phyloP scores from a whole-genome alignment of 2,329 filamentous ascomycete species.

The Calonectria fujianensis region DNA sequence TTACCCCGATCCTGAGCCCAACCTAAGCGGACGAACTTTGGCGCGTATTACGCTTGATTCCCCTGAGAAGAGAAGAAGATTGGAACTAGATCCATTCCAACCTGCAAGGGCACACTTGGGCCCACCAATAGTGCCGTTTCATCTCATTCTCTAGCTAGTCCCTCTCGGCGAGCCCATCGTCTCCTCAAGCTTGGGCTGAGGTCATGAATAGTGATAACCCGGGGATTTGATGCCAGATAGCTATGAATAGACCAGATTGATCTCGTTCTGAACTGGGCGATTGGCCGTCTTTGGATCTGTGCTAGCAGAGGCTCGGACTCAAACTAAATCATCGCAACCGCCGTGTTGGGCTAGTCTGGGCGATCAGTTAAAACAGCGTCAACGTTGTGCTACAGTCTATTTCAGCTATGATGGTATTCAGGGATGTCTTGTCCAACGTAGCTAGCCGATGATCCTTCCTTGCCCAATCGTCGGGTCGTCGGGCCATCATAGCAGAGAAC shows the following conservation, averaged over 20 bases:
- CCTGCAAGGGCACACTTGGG: not conserved
- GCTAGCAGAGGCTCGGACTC: not conserved
- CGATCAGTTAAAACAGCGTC: slow-evolving; percentile 19
- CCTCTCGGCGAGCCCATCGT: not conserved
- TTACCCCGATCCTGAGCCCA: slow-evolving; percentile 1
- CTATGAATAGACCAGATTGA: too few relatives aligned
- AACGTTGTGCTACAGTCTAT: slow-evolving; percentile 14
- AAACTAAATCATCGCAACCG: not conserved
- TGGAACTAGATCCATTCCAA: slow-evolving; percentile 12
- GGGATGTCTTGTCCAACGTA: not conserved
- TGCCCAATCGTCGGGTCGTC: slow-evolving; percentile 3
- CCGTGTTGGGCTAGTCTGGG: not conserved
- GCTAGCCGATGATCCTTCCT: slow-evolving; percentile 12
- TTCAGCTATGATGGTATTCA: slow-evolving; percentile 17
- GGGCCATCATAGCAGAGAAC: slow-evolving; percentile 15
- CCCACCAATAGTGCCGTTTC: slow-evolving; percentile 16
- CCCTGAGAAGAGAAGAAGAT: not conserved
- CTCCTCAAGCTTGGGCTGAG: not conserved
- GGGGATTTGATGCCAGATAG: not conserved
- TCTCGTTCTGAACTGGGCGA: not conserved
- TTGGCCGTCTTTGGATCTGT: not conserved
- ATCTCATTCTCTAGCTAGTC: not conserved
- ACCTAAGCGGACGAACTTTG: slow-evolving; percentile 14
- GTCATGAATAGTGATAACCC: not conserved
- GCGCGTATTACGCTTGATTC: slow-evolving; percentile 17